A percentile compares a stretch with the other conserved stretches of the same genome.
Evolutionary conservation across 371 early-diverging fungal species (phyloP).

Genomic region (Basidiobolus heterosporus): DNA sequence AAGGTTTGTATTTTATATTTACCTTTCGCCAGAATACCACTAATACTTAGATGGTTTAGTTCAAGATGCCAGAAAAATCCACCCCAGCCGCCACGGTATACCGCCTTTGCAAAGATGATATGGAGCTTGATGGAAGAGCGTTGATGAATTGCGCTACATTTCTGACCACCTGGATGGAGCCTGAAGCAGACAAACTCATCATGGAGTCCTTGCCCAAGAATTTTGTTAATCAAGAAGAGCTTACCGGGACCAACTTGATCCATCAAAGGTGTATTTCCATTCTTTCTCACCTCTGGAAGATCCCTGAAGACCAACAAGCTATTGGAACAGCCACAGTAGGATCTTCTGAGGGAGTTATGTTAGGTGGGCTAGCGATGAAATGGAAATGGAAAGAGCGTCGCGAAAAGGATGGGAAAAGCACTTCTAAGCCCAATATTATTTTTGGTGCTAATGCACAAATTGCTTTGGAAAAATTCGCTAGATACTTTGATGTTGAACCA

Average conservation of each 20-base stretch:
- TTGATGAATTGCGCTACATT: slow-evolving; percentile 8
- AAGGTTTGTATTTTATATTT: neutral
- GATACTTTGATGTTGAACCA: slow-evolving; percentile 56
- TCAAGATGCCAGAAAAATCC: slow-evolving; percentile 18
- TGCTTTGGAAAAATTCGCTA: slow-evolving; percentile 31
- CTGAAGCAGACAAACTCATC: slow-evolving; percentile 37
- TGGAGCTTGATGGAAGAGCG: slow-evolving; percentile 43
- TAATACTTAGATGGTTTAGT: no score
- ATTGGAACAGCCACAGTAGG: slow-evolving; percentile 31
- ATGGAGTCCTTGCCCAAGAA: slow-evolving; percentile 31
- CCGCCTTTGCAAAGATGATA: slow-evolving; percentile 39
- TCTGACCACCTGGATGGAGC: slow-evolving; percentile 47
- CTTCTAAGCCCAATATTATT: slow-evolving; percentile 32
- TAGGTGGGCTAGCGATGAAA: slow-evolving; percentile 42
- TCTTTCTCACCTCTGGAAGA: slow-evolving; percentile 30
- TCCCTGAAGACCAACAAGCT: slow-evolving; percentile 13
- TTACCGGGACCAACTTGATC: slow-evolving; percentile 26
- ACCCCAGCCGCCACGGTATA: slow-evolving; percentile 26
- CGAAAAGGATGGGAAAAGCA: slow-evolving; percentile 21
- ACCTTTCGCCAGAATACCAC: neutral
- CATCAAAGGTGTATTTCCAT: slow-evolving; percentile 32
- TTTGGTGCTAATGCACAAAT: slow-evolving; percentile 40
- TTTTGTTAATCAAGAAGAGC: slow-evolving; percentile 31
- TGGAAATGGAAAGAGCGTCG: slow-evolving; percentile 30
- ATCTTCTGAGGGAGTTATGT: slow-evolving; percentile 37